Base-by-base conservation (phyloP, 2,329 filamentous ascomycete genomes). In the Diaporthe ampelina region DNA sequence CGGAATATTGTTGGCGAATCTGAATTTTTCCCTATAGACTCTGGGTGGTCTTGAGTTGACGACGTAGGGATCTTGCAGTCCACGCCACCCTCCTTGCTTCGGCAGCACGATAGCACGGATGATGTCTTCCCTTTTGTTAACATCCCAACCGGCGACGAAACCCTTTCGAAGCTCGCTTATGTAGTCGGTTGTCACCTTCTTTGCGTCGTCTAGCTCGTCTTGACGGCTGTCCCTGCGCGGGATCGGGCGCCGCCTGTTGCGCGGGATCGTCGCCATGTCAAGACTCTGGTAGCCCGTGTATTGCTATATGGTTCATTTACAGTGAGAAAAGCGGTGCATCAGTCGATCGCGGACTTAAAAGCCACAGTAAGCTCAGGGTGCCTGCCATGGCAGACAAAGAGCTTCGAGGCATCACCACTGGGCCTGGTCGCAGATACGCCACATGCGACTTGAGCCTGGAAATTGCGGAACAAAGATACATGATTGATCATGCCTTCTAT, bases 51-150 rank as follows among this genome's bases (percentile, higher is more conserved):
- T 67, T 6, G 26, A 29, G 29, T 21, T 15, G 19, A 17, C 19
- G 21, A 3, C 17, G 29, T 37, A 37, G 21, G 61, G 61, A 24
- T 67, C 61, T 15, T 26, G 21, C 61, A 67, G 4, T 13, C 61
- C 61, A n/a, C 45, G 45, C 45, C 45, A 67, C 24, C 45, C 35
- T 29, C 45, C 61, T 9, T 52, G 61, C 45, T 37, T 67, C 45
- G 61, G 61, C 24, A 37, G 45, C 29, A 37, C 26, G 35, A 48
- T 67, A 11, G 24, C 19, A 15, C 35, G 13, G 45, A 67, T 67
- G 1, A 52, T 67, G 1, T 37, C 2, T 13, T 13, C 45, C 61
- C 61, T 67, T 5, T n/a, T n/a, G 4, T 37, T n/a, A 19, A 21
- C 5, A 8, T 52, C 45, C 15, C 48, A 67, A 11, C 5, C 13